Conservation (phyloP, 2,329 filamentous ascomycete species). For the Aspergillus sp. region DNA sequence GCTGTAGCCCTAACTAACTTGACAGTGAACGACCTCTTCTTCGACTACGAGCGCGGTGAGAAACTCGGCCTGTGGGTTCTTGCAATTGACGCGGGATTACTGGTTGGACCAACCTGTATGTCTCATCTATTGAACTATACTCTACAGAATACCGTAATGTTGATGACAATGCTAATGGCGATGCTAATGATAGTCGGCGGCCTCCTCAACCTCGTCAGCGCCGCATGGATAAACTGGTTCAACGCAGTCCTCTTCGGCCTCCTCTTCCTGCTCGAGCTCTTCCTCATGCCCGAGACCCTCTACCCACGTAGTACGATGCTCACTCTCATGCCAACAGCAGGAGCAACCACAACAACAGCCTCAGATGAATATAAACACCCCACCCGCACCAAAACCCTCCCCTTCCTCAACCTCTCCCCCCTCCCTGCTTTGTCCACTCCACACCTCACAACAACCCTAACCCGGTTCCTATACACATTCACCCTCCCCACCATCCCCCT, state of each 20-base stretch:
- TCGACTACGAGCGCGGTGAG: conserved; percentile 56
- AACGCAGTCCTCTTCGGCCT: conserved; percentile 54
- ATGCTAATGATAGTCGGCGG: conserved; percentile 46
- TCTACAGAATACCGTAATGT: too few species aligned
- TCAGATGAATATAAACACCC: conserved; percentile 17
- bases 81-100: conserved; percentile 54
- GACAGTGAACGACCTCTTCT: conserved; percentile 55
- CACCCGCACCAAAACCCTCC: conserved; percentile 44
- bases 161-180: not conserved
- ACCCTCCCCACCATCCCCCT: conserved; percentile 48
- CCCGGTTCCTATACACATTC: conserved; percentile 50
- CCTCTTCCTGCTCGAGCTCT: conserved; percentile 49
- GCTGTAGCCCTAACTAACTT: not conserved
- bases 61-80: conserved; percentile 59
- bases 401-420: conserved; percentile 47
- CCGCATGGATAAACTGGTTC: conserved; percentile 57
- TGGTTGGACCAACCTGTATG: conserved; percentile 50
- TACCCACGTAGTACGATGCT: conserved; percentile 56
- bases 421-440: conserved; percentile 55
- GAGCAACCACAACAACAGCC: too few species aligned
- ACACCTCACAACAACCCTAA: conserved; percentile 46
- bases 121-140: conserved; percentile 3
- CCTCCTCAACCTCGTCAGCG: conserved; percentile 49
- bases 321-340: conserved; percentile 28
- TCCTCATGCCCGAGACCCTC: conserved; percentile 57